Evolutionary conservation across 352 stramenopile species (phyloP).

Genomic region (Pythium brassicae): DNA sequence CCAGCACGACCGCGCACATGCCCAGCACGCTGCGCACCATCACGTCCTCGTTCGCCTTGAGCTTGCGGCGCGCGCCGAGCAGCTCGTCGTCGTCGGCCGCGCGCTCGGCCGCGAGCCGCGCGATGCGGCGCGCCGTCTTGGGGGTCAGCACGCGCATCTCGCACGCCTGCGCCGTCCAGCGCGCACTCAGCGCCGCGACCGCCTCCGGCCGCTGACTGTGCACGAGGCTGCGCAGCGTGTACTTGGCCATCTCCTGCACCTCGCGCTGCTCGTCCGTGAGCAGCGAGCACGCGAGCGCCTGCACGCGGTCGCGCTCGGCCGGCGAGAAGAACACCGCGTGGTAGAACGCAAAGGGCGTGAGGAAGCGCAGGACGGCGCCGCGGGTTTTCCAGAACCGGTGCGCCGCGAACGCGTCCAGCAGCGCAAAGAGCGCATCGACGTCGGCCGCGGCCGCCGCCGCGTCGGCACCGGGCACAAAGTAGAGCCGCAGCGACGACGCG

Average conservation of each 20-base stretch:
- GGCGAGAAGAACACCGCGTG: conserved; percentile 55
- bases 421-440: conserved; percentile 26
- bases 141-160: conserved; percentile 47
- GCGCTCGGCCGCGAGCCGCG: conserved; percentile 32
- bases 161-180: conserved; percentile 29
- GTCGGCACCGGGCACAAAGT: conserved; percentile 14
- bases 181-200: conserved; percentile 33
- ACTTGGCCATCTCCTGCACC: conserved; percentile 80
- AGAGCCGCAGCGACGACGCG: conserved; percentile 51
- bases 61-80: conserved; percentile 28
- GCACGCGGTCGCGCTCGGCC: conserved; percentile 37
- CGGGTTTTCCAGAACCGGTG: conserved; percentile 65
- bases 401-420: conserved; percentile 36
- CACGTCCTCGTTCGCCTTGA: conserved; percentile 39
- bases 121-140: conserved; percentile 53
- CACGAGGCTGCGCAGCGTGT: conserved; percentile 55
- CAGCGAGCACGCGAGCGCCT: conserved; percentile 45
- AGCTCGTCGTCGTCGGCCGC: conserved; percentile 20
- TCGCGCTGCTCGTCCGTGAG: conserved; percentile 70
- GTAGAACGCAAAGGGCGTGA: conserved; percentile 72
- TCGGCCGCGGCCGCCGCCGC: conserved; percentile 1
- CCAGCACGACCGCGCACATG: conserved; percentile 65
- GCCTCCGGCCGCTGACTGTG: conserved; percentile 40
- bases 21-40: conserved; percentile 68
- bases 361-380: conserved; percentile 63